Percentiles rank a stretch among this genome's conserved stretches.
Evolutionary conservation across 495 filamentous ascomycete genomes (phyloP).

Genomic region (Neurospora sp.): DNA sequence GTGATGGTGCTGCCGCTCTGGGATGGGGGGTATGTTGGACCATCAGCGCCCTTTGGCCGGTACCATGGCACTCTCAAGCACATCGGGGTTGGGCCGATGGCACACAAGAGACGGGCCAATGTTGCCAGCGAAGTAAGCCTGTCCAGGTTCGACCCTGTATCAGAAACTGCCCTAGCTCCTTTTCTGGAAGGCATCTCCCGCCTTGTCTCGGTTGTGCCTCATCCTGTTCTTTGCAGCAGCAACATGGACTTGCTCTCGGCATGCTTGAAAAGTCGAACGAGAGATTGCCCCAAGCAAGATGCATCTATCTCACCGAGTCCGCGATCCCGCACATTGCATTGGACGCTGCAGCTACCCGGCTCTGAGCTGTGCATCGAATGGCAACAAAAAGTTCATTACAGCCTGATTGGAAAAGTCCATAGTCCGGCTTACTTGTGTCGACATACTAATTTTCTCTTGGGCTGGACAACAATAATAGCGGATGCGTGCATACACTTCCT

Average conservation of each 20-base stretch:
- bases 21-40: neutral
- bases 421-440: slow-evolving; percentile 1
- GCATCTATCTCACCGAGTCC: slow-evolving; percentile 3
- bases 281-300: neutral
- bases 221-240: neutral
- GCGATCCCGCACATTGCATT: slow-evolving; percentile 5
- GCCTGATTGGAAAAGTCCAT: slow-evolving; percentile 8
- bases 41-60: slow-evolving; percentile 7
- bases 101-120: neutral
- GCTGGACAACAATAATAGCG: slow-evolving; percentile 1
- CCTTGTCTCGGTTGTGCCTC: slow-evolving; percentile 12
- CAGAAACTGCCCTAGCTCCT: neutral
- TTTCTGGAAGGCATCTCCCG: slow-evolving; percentile 2
- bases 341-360: slow-evolving; percentile 9
- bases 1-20: slow-evolving; percentile 8
- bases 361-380: slow-evolving; percentile 1
- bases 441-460: slow-evolving; percentile 4
- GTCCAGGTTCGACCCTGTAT: slow-evolving; percentile 9
- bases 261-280: neutral
- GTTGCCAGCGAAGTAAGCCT: slow-evolving; percentile 1
- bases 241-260: neutral
- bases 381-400: neutral
- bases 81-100: neutral
- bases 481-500: slow-evolving; percentile 2
- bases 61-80: neutral